A percentile compares a stretch with the other conserved stretches of the same genome.
phyloP scores from a whole-genome alignment of 208 protist genomes.

The Leishmania lainsoni region DNA sequence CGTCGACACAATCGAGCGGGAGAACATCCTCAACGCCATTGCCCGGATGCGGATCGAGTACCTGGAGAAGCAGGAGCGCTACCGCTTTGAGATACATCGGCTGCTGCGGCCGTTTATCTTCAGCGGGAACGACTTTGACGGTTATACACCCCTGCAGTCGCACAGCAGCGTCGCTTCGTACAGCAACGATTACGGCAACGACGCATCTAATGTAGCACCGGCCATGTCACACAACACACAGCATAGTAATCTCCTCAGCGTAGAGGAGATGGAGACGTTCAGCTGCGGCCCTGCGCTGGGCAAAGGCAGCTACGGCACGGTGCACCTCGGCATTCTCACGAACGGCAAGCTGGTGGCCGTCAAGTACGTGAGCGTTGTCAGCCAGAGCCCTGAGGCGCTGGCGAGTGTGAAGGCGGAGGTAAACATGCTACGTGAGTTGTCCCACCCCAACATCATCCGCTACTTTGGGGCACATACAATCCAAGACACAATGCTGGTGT shows the following conservation, averaged over 20 bases:
- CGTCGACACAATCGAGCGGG: conserved; percentile 42
- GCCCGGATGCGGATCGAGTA: conserved; percentile 73
- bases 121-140: conserved; percentile 17
- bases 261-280: conserved; percentile 82
- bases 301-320: conserved; percentile 73
- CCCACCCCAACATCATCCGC: conserved; percentile 85
- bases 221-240: conserved; percentile 30
- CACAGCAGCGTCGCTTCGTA: conserved; percentile 15
- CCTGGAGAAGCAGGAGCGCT: conserved; percentile 73
- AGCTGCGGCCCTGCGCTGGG: conserved; percentile 72
- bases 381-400: conserved; percentile 51
- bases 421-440: conserved; percentile 74
- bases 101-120: conserved; percentile 49
- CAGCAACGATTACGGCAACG: conserved; percentile 19
- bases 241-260: conserved; percentile 44
- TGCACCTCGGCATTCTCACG: conserved; percentile 63
- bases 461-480: conserved; percentile 79
- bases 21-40: conserved; percentile 73
- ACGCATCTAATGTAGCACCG: conserved; percentile 19
- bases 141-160: conserved; percentile 11
- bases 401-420: conserved; percentile 66
- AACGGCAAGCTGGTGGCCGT: conserved; percentile 65
- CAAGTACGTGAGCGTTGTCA: conserved; percentile 67
- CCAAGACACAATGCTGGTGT: conserved; percentile 79
- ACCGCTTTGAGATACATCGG: conserved; percentile 60